Percentiles rank a stretch among this genome's conserved stretches.
Evolutionary conservation across 768 basidiomycete species (phyloP).

Genomic region (Kwoniella heveanensis): DNA sequence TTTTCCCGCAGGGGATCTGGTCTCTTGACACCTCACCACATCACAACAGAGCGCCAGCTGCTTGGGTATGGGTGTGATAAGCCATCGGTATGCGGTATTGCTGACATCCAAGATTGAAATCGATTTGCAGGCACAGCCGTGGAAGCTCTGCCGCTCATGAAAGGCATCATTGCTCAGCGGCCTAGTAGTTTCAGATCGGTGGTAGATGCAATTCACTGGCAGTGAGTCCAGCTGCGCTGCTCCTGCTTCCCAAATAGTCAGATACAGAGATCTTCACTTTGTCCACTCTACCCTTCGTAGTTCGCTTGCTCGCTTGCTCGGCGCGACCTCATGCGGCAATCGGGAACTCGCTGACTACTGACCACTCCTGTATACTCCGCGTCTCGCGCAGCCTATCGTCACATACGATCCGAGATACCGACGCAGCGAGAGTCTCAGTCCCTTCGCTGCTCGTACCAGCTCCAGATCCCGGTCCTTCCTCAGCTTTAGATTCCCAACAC

Average conservation of each 20-base stretch:
- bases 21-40: too few relatives aligned
- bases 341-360: too few relatives aligned
- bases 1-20: too few relatives aligned
- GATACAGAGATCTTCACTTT: too few relatives aligned
- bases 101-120: too few relatives aligned
- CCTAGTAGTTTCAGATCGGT: conserved; percentile 81
- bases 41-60: too few relatives aligned
- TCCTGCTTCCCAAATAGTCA: neutral
- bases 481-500: conserved; percentile 30
- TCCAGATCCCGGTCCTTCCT: conserved; percentile 2
- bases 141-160: conserved; percentile 92
- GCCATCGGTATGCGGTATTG: too few relatives aligned
- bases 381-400: conserved; percentile 67
- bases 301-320: too few relatives aligned
- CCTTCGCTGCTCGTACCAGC: conserved; percentile 69
- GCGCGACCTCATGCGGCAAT: too few relatives aligned
- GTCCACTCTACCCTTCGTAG: too few relatives aligned
- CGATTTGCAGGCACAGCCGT: conserved; percentile 70
- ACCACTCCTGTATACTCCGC: too few relatives aligned
- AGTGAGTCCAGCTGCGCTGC: conserved; percentile 70
- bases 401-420: conserved; percentile 75
- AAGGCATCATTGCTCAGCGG: conserved; percentile 76
- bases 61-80: too few relatives aligned
- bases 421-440: conserved; percentile 85
- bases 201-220: conserved; percentile 91